Conservation (phyloP, 2,329 filamentous ascomycete species). For the Colletotrichum camelliae region DNA sequence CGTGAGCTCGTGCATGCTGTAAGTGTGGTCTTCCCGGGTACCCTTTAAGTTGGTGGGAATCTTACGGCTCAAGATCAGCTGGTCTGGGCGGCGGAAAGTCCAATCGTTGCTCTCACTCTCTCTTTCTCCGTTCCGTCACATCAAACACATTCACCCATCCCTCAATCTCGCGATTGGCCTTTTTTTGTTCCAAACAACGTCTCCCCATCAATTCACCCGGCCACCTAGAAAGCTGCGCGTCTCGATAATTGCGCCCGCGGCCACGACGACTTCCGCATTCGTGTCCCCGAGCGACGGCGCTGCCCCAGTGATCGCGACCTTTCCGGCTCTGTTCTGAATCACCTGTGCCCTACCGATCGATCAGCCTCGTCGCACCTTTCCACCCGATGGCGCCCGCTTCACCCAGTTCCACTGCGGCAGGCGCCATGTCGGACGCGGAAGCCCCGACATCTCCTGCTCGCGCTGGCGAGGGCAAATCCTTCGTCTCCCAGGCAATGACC, state of each 20-base stretch:
- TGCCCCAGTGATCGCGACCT: constrained; percentile 5
- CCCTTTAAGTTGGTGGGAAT: constrained; percentile 8
- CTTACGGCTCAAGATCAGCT: constrained; percentile 1
- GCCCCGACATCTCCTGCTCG: constrained; percentile 50
- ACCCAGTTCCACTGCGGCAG: constrained; percentile 38
- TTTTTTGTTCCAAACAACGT: not conserved
- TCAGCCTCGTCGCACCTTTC: not conserved
- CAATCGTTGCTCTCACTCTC: not conserved
- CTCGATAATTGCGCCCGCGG: constrained; percentile 1
- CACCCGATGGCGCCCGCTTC: constrained; percentile 41
- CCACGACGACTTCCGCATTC: constrained; percentile 2
- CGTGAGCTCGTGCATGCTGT: constrained; percentile 16
- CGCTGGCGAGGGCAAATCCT: constrained; percentile 47
- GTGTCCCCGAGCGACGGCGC: not conserved
- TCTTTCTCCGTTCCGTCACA: not conserved
- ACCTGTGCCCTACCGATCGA: constrained; percentile 2
- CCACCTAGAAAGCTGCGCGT: not conserved
- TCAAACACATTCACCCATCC: not conserved
- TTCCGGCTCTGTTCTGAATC: constrained; percentile 3
- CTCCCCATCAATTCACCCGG: not conserved
- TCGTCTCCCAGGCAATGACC: constrained; percentile 47
- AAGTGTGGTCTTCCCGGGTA: constrained; percentile 2
- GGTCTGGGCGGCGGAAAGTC: constrained; percentile 20
- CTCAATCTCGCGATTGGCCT: not conserved
- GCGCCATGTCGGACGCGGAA: constrained; percentile 51